Evolutionary conservation across 75 land plant species (phyloP).

Genomic region (Sequoiadendron giganteum): DNA sequence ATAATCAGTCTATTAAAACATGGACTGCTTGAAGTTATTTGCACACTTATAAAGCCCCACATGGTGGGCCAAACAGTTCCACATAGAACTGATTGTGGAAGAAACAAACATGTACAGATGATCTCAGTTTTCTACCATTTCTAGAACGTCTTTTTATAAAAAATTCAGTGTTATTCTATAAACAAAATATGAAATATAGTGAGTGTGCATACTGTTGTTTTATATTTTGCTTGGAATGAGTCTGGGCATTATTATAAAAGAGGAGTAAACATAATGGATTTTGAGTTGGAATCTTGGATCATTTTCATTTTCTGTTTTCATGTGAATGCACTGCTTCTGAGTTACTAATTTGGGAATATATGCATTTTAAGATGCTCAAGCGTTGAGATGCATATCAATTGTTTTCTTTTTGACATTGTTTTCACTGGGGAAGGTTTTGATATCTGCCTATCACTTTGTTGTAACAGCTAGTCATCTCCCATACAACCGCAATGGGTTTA

Average conservation of each 20-base stretch:
- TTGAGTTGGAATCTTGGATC: no score
- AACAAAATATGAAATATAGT: background rate
- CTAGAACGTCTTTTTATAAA: background rate
- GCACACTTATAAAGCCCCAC: background rate
- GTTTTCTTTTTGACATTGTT: background rate
- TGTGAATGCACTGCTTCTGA: background rate
- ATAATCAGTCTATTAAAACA: background rate
- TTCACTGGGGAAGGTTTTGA: constrained; percentile 4
- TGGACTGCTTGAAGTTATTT: background rate
- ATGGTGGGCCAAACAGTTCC: background rate
- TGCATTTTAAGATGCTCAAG: background rate
- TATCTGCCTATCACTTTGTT: background rate
- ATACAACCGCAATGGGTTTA: constrained; percentile 92
- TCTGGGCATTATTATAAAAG: background rate
- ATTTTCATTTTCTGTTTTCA: background rate
- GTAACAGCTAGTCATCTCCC: constrained; percentile 97
- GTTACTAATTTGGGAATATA: background rate
- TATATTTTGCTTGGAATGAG: background rate
- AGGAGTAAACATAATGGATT: background rate
- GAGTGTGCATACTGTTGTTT: background rate
- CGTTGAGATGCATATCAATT: background rate
- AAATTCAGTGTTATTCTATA: background rate
- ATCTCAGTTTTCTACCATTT: background rate
- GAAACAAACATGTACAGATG: background rate
- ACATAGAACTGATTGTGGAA: background rate